phyloP scores from a whole-genome alignment of 768 basidiomycete species.

The Pisolithus marmoratus region DNA sequence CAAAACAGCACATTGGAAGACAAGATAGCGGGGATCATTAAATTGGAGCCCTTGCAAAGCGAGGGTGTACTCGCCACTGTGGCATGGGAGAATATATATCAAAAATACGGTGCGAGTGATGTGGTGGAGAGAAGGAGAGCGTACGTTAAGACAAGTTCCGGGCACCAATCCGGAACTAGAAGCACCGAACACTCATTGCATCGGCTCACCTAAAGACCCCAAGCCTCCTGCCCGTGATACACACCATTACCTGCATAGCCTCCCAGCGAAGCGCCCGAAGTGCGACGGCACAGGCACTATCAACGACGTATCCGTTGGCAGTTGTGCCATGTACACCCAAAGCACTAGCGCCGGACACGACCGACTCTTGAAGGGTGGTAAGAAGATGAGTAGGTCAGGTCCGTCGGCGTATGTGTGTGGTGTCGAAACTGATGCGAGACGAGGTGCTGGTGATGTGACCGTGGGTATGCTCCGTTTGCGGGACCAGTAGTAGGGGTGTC shows the following conservation, averaged over 20 bases:
- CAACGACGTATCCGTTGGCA: not conserved
- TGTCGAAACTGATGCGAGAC: not conserved
- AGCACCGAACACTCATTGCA: not conserved
- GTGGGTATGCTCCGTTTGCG: constrained; percentile 8
- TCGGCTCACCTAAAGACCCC: not conserved
- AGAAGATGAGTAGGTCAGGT: not conserved
- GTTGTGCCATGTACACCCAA: not conserved
- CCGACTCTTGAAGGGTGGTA: not conserved
- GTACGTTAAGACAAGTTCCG: too few species aligned
- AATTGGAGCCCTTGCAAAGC: too few species aligned
- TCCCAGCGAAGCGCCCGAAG: not conserved
- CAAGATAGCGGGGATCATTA: too few species aligned
- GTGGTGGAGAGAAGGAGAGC: too few species aligned
- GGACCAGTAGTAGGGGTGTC: not conserved
- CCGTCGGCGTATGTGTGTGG: not conserved
- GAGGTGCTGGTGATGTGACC: not conserved
- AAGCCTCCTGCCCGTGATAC: not conserved
- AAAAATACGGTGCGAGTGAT: too few species aligned
- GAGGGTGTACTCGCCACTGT: too few species aligned
- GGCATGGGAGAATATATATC: too few species aligned
- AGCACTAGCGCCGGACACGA: not conserved
- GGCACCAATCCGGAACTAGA: too few species aligned
- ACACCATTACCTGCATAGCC: not conserved
- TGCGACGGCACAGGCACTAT: not conserved
- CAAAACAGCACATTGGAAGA: too few species aligned